A percentile compares a stretch with the other conserved stretches of the same genome.
These are phyloP conservation scores for Cardamine occulta DNA, from an alignment of 345 rosid genomes.

Conservation along the genomic window DNA sequence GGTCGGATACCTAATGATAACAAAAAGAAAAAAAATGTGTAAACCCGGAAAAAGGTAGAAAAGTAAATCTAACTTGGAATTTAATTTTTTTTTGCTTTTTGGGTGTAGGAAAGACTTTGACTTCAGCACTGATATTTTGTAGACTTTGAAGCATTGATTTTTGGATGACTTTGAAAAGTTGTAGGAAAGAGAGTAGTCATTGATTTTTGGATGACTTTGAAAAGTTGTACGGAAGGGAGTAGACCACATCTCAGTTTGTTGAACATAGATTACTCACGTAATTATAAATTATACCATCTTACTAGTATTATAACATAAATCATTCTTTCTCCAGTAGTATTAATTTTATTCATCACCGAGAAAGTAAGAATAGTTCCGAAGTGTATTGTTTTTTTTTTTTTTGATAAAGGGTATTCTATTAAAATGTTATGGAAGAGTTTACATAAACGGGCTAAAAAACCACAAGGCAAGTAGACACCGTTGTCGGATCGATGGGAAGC, in stretches of 20 bases:
- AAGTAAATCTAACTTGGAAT: conserved; percentile 36
- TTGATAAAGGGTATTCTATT: too few relatives aligned
- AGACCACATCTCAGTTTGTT: conserved; percentile 24
- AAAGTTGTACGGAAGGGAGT: background rate
- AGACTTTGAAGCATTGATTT: conserved; percentile 30
- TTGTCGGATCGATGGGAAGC: too few relatives aligned
- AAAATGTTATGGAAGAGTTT: too few relatives aligned
- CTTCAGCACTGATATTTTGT: conserved; percentile 41
- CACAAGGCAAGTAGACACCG: too few relatives aligned
- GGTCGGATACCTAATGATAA: background rate
- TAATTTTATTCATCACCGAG: background rate
- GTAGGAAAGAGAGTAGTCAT: background rate
- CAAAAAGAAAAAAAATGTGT: background rate
- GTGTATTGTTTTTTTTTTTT: background rate
- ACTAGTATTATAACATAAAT: background rate
- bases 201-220: too few relatives aligned
- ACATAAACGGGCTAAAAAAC: too few relatives aligned
- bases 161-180: too few relatives aligned
- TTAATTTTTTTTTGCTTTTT: conserved; percentile 23
- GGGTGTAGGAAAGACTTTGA: conserved; percentile 41
- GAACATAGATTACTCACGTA: conserved; percentile 18
- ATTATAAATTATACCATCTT: conserved; percentile 3
- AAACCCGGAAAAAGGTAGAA: background rate
- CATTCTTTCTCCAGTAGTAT: background rate
- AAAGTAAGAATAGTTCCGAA: background rate